Percentiles rank a stretch among this genome's conserved stretches.
Evolutionary conservation across 129 eudicot species (phyloP).

Genomic region (Chrysanthemum lavandulifolium): DNA sequence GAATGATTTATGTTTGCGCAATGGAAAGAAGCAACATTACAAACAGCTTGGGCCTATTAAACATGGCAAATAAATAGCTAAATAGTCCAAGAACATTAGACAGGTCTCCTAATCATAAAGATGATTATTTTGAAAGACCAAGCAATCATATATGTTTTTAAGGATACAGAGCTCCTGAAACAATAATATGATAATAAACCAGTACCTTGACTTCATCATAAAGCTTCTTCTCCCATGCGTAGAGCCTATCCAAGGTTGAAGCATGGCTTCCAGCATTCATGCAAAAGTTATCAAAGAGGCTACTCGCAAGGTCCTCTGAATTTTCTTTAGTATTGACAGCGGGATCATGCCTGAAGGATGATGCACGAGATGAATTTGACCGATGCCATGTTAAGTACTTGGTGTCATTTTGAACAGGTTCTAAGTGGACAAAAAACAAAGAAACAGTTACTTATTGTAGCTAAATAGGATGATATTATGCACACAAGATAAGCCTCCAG

Average conservation of each 20-base stretch:
- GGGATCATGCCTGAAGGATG: conserved; percentile 79
- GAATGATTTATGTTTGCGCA: not conserved
- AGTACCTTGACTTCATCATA: conserved; percentile 98
- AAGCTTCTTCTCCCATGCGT: conserved; percentile 95
- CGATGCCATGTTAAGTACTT: conserved; percentile 96
- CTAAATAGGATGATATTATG: not conserved
- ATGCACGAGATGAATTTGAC: conserved; percentile 84
- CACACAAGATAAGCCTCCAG: conserved; percentile 4
- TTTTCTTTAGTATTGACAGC: conserved; percentile 50
- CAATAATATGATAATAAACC: conserved; percentile 5
- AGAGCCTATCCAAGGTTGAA: conserved; percentile 86
- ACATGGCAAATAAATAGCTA: not conserved
- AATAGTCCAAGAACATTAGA: not conserved
- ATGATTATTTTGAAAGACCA: too few species aligned
- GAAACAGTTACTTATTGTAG: not conserved
- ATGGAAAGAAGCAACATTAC: conserved; percentile 3
- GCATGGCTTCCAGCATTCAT: conserved; percentile 98
- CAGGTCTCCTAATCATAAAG: not conserved
- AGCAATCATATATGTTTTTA: conserved; percentile 10
- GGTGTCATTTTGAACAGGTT: conserved; percentile 69
- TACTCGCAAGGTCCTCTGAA: conserved; percentile 49
- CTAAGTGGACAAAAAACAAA: conserved; percentile 33
- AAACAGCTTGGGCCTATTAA: not conserved
- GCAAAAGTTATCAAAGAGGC: conserved; percentile 68
- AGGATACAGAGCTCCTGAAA: not conserved